Conservation (phyloP, 2,329 filamentous ascomycete species). For the Lecanicillium sp. region DNA sequence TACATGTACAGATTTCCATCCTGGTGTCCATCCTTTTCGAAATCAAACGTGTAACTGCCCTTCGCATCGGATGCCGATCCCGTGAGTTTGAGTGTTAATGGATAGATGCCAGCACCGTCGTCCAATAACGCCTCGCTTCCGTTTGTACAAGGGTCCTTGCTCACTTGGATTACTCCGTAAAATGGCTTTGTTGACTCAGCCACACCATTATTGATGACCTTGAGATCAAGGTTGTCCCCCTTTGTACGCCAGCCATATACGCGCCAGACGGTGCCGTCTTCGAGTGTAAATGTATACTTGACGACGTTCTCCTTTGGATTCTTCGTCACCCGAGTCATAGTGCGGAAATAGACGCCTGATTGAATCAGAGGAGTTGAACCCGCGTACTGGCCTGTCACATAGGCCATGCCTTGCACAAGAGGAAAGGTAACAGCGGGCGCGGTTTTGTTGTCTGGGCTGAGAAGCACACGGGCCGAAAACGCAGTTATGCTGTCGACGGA, state of each 20-base stretch:
- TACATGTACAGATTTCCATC: slow-evolving; percentile 67
- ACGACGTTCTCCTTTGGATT: slow-evolving; percentile 55
- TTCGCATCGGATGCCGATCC: slow-evolving; percentile 51
- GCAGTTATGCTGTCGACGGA: slow-evolving; percentile 47
- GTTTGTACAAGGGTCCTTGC: slow-evolving; percentile 58
- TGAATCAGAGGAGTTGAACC: slow-evolving; percentile 65
- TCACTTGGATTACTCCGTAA: slow-evolving; percentile 72
- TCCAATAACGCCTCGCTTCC: slow-evolving; percentile 64
- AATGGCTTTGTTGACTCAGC: slow-evolving; percentile 62
- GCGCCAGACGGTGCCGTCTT: slow-evolving; percentile 70
- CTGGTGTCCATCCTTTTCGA: slow-evolving; percentile 60
- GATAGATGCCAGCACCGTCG: slow-evolving; percentile 66
- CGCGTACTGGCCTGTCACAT: slow-evolving; percentile 70
- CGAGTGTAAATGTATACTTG: slow-evolving; percentile 69
- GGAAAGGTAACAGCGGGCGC: slow-evolving; percentile 65
- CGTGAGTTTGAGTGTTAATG: slow-evolving; percentile 54
- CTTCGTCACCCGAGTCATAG: slow-evolving; percentile 49
- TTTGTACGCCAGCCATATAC: slow-evolving; percentile 63
- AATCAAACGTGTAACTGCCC: slow-evolving; percentile 69
- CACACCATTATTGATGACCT: slow-evolving; percentile 56
- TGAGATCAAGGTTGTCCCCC: slow-evolving; percentile 57
- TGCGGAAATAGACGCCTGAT: slow-evolving; percentile 65
- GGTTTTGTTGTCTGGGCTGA: slow-evolving; percentile 47
- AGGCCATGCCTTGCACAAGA: slow-evolving; percentile 82
- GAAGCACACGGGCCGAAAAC: slow-evolving; percentile 58